Base-by-base conservation (phyloP, 148 eudicot species). In the Amaranthus palmeri region DNA sequence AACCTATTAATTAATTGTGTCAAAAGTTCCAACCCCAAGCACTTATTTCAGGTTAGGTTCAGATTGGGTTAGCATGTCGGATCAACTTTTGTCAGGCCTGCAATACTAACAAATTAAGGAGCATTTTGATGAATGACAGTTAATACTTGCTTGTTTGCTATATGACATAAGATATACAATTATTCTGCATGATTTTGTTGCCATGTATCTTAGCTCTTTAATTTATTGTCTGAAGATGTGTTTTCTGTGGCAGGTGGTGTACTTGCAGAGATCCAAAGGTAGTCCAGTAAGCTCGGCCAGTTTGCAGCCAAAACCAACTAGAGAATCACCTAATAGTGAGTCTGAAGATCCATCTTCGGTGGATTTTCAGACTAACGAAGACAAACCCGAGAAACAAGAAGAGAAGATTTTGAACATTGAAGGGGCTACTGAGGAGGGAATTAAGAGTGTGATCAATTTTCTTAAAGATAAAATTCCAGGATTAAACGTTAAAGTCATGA, bases 381-480 rank as follows among this genome's bases (percentile, higher is more conserved):
- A 78, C 69, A 88, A 90, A 76, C 65, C 83, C 41, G 93, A 88
- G 66, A 90, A 87, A 79, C 85, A 84, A 67, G 88, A 86, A 60
- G 89, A 84, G 59, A 86, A 85, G 70, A 81, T 81, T 72, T 77
- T 87, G 68, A 86, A 80, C 79, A 79, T 85, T 59, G 99, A 91
- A 77, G 97, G 81, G 81, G 96, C 82, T 60, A 88, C 96, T 61
- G 99, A 90, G 80, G 97, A 95, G 63, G 97, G 99, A 71, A 85
- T 95, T 78, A 84, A 77, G 77, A 90, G 88, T 69, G 99, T 92
- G 70, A 78, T 96, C 72, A 96, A 92, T 78, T 96, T 90, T 82
- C 88, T 96, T n/a, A 96, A 88, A 86, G 96, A 90, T 64, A 95
- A 88, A 85, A 92, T 95, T 61, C 99, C 99, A 45, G 96, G 88